phyloP scores from a whole-genome alignment of 1,284 basidiomycete species.

The Trametes hirsuta region DNA sequence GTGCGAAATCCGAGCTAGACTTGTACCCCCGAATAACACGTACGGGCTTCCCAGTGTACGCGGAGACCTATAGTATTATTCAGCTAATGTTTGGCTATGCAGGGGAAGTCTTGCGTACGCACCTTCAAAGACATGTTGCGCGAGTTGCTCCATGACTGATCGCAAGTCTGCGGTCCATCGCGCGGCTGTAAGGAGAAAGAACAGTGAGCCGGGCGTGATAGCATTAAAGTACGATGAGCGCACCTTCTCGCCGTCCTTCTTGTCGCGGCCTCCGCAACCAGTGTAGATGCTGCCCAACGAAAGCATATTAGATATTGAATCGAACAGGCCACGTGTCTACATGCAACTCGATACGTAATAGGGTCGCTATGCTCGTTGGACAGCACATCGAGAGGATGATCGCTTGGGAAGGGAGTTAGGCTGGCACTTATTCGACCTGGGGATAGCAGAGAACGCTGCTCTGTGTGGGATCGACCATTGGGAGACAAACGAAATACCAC shows the following conservation, averaged over 20 bases:
- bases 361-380: background rate
- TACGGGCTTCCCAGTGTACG: slow-evolving; percentile 39
- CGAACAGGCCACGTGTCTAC: background rate
- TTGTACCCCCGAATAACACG: slow-evolving; percentile 44
- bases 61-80: slow-evolving; percentile 31
- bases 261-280: slow-evolving; percentile 35
- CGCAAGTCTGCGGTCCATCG: slow-evolving; percentile 33
- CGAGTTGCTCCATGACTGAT: slow-evolving; percentile 40
- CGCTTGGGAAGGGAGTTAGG: too few relatives aligned
- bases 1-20: slow-evolving; percentile 33
- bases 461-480: too few relatives aligned
- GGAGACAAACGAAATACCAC: background rate
- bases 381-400: background rate
- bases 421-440: too few relatives aligned
- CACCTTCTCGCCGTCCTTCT: slow-evolving; percentile 21
- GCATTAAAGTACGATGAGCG: background rate
- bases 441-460: background rate
- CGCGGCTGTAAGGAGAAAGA: slow-evolving; percentile 11
- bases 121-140: slow-evolving; percentile 40
- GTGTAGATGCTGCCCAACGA: slow-evolving; percentile 42
- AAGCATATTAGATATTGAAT: background rate
- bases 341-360: background rate
- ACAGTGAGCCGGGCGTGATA: background rate
- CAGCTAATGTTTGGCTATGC: background rate
- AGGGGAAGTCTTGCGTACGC: background rate